These are phyloP conservation scores for Fagopyrum tataricum DNA, from an alignment of 148 eudicot species.

Conservation along the genomic window DNA sequence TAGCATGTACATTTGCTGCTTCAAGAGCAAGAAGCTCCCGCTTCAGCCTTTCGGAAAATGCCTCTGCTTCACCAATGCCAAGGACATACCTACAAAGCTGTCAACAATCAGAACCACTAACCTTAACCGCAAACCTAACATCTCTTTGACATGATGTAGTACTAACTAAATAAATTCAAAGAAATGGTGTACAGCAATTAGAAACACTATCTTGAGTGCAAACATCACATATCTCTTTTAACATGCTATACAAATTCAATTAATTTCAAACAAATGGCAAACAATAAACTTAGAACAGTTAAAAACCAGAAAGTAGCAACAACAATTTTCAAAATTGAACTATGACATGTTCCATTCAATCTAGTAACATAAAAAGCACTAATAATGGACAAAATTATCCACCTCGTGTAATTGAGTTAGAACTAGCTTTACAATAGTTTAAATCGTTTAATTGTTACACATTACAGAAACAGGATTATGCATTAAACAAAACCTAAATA, in stretches of 20 bases:
- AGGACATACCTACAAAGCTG: slow-evolving; percentile 68
- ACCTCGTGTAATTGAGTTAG: not conserved
- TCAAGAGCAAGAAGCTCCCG: slow-evolving; percentile 97
- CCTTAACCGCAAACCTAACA: not conserved
- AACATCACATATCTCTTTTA: not conserved
- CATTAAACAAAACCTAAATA: not conserved
- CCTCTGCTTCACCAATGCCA: slow-evolving; percentile 99
- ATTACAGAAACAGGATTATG: not conserved
- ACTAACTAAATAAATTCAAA: not conserved
- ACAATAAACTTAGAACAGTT: too few species aligned
- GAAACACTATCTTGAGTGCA: too few species aligned
- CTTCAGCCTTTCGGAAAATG: slow-evolving; percentile 91
- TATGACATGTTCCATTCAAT: too few species aligned
- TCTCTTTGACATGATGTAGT: too few species aligned
- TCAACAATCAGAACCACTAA: slow-evolving; percentile 16
- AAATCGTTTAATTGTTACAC: not conserved
- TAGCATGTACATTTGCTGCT: slow-evolving; percentile 99
- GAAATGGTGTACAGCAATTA: too few species aligned
- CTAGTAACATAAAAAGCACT: too few species aligned
- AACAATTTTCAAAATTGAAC: too few species aligned
- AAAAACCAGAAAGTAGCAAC: too few species aligned
- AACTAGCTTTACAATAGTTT: not conserved
- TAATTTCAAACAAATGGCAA: not conserved
- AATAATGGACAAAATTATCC: not conserved
- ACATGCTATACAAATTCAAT: not conserved